These are phyloP conservation scores for Trypanosomatidae sp. DNA, from an alignment of 208 protist genomes.

Conservation along the genomic window DNA sequence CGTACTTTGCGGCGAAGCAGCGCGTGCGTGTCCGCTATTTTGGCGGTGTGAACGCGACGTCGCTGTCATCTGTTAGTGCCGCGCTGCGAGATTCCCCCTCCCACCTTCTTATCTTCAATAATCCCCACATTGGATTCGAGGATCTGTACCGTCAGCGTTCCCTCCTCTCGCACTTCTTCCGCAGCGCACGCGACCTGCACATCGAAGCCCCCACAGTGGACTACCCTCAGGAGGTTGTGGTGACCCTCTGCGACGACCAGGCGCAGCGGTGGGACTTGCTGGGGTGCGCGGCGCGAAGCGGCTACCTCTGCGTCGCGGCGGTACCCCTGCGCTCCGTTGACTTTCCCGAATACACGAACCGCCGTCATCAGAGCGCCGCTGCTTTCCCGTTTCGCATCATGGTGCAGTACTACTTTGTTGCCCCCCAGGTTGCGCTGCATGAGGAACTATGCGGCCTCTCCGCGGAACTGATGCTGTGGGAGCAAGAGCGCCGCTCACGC, in stretches of 20 bases:
- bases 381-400: conserved; percentile 53
- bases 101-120: conserved; percentile 56
- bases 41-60: conserved; percentile 47
- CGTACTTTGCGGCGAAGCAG: conserved; percentile 46
- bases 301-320: conserved; percentile 48
- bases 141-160: conserved; percentile 46
- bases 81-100: neutral
- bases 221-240: conserved; percentile 28
- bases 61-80: conserved; percentile 12
- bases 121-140: conserved; percentile 56
- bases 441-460: conserved; percentile 12
- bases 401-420: conserved; percentile 69
- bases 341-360: conserved; percentile 48
- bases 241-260: conserved; percentile 62
- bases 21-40: conserved; percentile 35
- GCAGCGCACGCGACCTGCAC: conserved; percentile 19
- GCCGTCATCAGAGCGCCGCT: conserved; percentile 54
- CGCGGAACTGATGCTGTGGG: conserved; percentile 11
- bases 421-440: neutral
- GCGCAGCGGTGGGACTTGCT: conserved; percentile 50
- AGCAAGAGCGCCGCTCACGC: neutral
- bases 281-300: conserved; percentile 31
- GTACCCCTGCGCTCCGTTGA: conserved; percentile 37
- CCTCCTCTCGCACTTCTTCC: conserved; percentile 47
- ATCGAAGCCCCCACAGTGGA: neutral